Conservation (phyloP, 306 rosid genomes). For the Alnus glutinosa region DNA sequence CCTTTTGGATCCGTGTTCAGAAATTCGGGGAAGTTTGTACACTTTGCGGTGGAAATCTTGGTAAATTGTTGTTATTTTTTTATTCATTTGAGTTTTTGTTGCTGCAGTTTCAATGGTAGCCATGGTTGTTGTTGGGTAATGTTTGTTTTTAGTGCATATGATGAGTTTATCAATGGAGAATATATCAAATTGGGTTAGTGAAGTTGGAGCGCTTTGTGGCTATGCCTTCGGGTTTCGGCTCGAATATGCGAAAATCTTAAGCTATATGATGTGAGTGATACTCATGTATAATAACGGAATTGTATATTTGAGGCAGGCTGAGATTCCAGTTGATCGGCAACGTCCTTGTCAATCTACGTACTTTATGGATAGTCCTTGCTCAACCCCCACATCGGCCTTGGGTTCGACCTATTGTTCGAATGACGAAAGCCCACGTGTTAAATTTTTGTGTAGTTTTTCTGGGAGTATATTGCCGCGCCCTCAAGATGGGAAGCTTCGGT, state of each 20-base stretch:
- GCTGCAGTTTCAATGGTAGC: constrained; percentile 8
- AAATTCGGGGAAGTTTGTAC: constrained; percentile 6
- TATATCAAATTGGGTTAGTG: constrained; percentile 15
- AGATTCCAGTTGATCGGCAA: constrained; percentile 43
- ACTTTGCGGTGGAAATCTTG: background rate
- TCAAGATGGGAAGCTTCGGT: constrained; percentile 91
- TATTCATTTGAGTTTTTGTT: constrained; percentile 1
- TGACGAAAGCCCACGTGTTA: constrained; percentile 73
- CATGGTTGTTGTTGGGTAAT: constrained; percentile 23
- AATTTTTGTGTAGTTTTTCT: constrained; percentile 83
- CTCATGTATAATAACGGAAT: constrained; percentile 62
- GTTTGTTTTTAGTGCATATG: constrained; percentile 14
- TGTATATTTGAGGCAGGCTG: constrained; percentile 56
- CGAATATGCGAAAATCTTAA: constrained; percentile 21
- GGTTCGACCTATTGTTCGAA: constrained; percentile 37
- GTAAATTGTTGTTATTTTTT: background rate
- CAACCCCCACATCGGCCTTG: constrained; percentile 41
- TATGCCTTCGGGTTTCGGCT: background rate
- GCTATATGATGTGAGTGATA: constrained; percentile 40
- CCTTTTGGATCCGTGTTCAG: constrained; percentile 31
- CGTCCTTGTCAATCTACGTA: constrained; percentile 32
- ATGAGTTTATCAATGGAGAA: constrained; percentile 31
- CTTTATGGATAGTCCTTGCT: constrained; percentile 73
- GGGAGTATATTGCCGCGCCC: constrained; percentile 99
- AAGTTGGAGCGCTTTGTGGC: background rate